Evolutionary conservation across 2,329 filamentous ascomycete species (phyloP).

Genomic region (Chaetothyriales sp.): DNA sequence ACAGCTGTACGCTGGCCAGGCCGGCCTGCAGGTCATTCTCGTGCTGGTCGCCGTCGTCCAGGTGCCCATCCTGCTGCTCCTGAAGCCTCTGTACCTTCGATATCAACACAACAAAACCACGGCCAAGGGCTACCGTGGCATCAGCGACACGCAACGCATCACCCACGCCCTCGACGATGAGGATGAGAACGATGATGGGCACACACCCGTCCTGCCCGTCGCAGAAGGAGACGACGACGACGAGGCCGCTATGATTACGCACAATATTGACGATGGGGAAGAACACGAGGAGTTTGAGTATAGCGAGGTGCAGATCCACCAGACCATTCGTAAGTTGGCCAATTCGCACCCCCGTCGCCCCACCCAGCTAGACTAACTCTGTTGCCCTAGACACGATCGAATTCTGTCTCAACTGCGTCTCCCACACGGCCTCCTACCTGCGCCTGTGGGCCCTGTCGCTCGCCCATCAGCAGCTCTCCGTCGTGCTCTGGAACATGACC

Average conservation of each 20-base stretch:
- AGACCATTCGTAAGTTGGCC: conserved; percentile 69
- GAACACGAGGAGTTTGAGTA: conserved; percentile 98
- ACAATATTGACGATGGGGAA: conserved; percentile 58
- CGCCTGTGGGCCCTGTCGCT: conserved; percentile 96
- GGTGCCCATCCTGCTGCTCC: conserved; percentile 79
- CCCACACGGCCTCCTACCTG: conserved; percentile 94
- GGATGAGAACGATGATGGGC: conserved; percentile 40
- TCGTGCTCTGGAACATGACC: conserved; percentile 95
- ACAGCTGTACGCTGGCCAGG: conserved; percentile 66
- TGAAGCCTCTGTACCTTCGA: conserved; percentile 91
- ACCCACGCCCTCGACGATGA: conserved; percentile 86
- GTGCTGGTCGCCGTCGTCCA: conserved; percentile 71
- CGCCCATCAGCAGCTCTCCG: conserved; percentile 92
- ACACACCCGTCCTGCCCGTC: conserved; percentile 50
- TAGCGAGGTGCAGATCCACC: conserved; percentile 94
- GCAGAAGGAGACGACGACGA: conserved; percentile 66
- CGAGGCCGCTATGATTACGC: conserved; percentile 77
- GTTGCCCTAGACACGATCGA: conserved; percentile 37
- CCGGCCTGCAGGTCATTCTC: conserved; percentile 59
- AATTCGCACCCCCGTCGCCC: not conserved
- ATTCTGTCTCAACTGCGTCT: conserved; percentile 98
- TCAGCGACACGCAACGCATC: conserved; percentile 66
- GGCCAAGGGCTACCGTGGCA: conserved; percentile 78
- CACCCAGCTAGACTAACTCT: not conserved
- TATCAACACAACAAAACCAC: conserved; percentile 85